Evolutionary conservation across 257 asterid species (phyloP).

Genomic region (Ballota nigra): DNA sequence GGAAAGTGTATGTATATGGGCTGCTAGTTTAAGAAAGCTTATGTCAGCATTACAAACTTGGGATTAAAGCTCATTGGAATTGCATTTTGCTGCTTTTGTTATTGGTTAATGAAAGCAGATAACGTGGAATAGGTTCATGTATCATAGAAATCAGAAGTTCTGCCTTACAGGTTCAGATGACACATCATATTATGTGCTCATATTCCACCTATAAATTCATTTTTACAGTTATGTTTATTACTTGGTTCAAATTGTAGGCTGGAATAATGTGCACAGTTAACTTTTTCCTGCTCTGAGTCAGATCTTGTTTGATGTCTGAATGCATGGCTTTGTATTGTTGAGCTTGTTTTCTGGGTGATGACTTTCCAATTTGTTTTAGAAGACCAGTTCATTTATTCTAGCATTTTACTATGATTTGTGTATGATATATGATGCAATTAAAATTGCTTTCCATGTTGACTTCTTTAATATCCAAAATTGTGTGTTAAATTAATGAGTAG

Average conservation of each 20-base stretch:
- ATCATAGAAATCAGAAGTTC: not conserved
- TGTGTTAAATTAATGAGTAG: no score
- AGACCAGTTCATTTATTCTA: no score
- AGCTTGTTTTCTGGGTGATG: not conserved
- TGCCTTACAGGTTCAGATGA: not conserved
- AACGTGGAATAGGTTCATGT: not conserved
- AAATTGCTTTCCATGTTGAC: no score
- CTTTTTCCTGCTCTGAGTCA: not conserved
- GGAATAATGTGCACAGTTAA: not conserved
- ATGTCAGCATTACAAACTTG: not conserved
- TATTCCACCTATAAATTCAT: not conserved
- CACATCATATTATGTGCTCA: not conserved
- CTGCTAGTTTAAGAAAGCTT: not conserved
- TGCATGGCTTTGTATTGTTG: not conserved
- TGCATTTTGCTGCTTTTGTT: not conserved
- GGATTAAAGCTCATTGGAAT: not conserved
- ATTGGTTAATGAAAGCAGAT: not conserved
- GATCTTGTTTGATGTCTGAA: not conserved
- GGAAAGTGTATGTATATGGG: not conserved
- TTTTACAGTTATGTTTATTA: not conserved
- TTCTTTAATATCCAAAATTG: no score
- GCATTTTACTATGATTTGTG: no score
- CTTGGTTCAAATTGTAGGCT: not conserved
- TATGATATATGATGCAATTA: no score
- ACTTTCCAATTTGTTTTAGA: not conserved